These are phyloP conservation scores for Vitis vinifera DNA, from an alignment of 164 flowering plant genomes.

Conservation along the genomic window DNA sequence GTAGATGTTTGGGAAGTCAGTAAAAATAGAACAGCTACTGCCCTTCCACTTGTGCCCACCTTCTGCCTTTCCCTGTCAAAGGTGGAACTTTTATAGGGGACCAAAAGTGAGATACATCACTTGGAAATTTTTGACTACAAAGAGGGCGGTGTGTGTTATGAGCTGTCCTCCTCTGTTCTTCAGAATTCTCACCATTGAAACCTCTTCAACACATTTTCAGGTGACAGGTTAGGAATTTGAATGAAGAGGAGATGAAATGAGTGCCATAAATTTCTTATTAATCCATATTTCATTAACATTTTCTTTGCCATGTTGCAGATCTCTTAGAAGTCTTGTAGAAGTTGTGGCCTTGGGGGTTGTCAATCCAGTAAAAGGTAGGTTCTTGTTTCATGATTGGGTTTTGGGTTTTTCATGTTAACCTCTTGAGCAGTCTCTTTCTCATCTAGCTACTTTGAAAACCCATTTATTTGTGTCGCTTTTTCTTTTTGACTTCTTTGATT, in stretches of 20 bases:
- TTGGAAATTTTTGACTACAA: background rate
- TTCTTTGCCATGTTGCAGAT: constrained; percentile 13
- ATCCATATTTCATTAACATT: background rate
- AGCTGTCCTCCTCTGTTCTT: background rate
- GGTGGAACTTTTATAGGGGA: background rate
- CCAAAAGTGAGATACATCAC: background rate
- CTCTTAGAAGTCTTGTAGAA: constrained; percentile 4
- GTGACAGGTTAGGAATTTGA: background rate
- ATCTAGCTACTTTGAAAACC: background rate
- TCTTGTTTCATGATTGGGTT: background rate
- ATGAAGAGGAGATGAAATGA: background rate
- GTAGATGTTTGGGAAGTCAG: too few species aligned
- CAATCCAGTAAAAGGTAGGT: constrained; percentile 6
- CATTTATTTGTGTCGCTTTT: background rate
- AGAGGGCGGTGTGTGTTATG: background rate
- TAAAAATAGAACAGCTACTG: too few species aligned
- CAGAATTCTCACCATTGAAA: background rate
- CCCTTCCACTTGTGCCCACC: background rate
- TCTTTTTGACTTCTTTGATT: background rate
- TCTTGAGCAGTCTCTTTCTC: background rate
- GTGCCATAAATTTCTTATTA: background rate
- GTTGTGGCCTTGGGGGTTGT: background rate
- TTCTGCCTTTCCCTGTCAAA: constrained; percentile 1
- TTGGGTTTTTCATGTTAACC: background rate
- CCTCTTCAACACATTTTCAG: constrained; percentile 1